Base-by-base conservation (phyloP, 768 basidiomycete species). In the Neoboletus brunneissimus region DNA sequence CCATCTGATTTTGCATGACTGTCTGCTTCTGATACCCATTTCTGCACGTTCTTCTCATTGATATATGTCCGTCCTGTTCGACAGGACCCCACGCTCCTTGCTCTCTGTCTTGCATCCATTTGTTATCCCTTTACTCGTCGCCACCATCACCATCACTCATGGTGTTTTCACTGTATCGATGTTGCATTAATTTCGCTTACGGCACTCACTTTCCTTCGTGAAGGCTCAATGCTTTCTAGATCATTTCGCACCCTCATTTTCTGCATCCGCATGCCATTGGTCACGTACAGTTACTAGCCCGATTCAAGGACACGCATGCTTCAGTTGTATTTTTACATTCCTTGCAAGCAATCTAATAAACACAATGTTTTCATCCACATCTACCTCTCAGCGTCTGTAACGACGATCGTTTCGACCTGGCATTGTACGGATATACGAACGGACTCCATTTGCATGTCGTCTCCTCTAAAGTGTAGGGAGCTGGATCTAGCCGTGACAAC, bases 81-180 rank as follows among this genome's bases (percentile, higher is more conserved):
- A 51, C 56, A 51, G 64, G 61, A 54, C 43, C 23, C 31, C 60
- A 64, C 66, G 12, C 38, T 67, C 67, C 22, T 62, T 67, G 18
- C 18, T 51, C 34, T 43, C 25, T 18, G 34, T 45, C 12, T 48
- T 51, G 48, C 22, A 55, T 56, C 16, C 20, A 18, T 48, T 51
- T 41, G 15, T 29, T 47, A 25, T 37, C 53, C 43, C 55, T 15
- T 42, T 41, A 8, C 18, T 45, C 46, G n/a, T 59, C 53, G 48
- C 46, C 23, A 11, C 22, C 45, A 34, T 27, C 25, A 25, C 25
- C 25, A 25, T 5, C 53, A 37, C 32, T 23, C 15, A 12, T 29
- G 42, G 8, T 54, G 44, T 43, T 46, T 31, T 32, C 35, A 59
- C 32, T 37, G 23, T 58, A 61, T 54, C 43, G 48, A 47, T 57